Base-by-base conservation (phyloP, 805 yeast species). In the Cyberlindnera nakhonratchasimensis region DNA sequence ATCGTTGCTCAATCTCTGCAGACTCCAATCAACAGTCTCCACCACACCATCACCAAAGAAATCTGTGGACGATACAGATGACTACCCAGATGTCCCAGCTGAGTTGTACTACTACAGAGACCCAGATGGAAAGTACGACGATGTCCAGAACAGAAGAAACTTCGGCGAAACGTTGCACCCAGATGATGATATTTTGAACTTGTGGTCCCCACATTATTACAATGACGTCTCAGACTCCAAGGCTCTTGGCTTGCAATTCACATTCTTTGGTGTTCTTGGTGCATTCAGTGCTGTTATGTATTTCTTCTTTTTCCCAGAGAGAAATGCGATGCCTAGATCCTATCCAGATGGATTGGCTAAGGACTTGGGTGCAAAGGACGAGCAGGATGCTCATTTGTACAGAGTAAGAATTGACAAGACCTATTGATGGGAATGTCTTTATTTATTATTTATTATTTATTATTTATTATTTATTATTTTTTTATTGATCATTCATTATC, bases 161-260 rank as follows among this genome's bases (percentile, higher is more conserved):
- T 70, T 76, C 51, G 75, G 77, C 50, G 89, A 86, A 48, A 86
- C 88, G 22, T 62, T 86, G 50, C 80, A 80, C 60, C 77, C 80
- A 42, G 77, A 80, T 54, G 84, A 81, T 52, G 96, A 86, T 58
- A 67, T 77, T 62, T 71, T 80, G 57, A 90, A 86, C 62, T 74
- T 85, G 72, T 86, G 95, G 95, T 77, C 95, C 8, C 93, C 95
- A 11, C 95, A 86, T 57, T 74, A 80, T 57, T 78, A 71, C 61
- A 79, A 80, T 53, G 62, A 69, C 29, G 83, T 79, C 25, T 66
- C 75, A 29, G 82, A 84, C 63, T 58, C 63, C 34, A 72, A 76
- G 24, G 95, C 95, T 1, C 62, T 79, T 40, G 71, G 64, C 52
- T 77, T 77, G 61, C 74, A 80, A 49, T 66, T 65, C n/a, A 57